Percentiles rank a stretch among this genome's conserved stretches.
phyloP scores from a whole-genome alignment of 2,329 filamentous ascomycete genomes.

The Erysiphe pulchra region DNA sequence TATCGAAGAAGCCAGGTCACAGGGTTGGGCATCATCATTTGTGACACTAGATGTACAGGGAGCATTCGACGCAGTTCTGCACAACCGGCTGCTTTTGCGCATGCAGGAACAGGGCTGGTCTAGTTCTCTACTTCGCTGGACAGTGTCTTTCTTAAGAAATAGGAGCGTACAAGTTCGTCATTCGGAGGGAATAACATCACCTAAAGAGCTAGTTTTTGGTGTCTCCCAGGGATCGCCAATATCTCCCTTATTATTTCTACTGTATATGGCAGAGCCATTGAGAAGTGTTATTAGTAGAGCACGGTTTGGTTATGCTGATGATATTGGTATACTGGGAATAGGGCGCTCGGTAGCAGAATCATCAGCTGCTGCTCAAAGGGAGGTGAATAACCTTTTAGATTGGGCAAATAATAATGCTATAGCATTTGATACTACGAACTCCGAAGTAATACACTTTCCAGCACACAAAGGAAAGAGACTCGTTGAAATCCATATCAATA shows the following conservation, averaged over 20 bases:
- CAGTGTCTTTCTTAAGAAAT: neutral
- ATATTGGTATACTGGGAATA: neutral
- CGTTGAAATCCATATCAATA: neutral
- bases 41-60: neutral
- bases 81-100: neutral
- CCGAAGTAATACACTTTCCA: neutral
- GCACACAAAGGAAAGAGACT: neutral
- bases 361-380: neutral
- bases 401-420: neutral
- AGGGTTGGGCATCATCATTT: neutral
- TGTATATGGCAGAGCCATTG: neutral
- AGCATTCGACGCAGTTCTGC: neutral
- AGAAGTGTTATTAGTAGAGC: neutral
- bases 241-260: neutral
- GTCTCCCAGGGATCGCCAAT: neutral
- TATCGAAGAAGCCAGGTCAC: neutral
- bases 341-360: neutral
- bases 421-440: neutral
- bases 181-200: neutral
- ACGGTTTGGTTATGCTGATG: neutral
- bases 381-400: neutral
- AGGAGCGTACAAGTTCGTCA: neutral
- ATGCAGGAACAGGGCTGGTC: neutral
- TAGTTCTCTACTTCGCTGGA: neutral
- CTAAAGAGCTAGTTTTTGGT: neutral